A percentile compares a stretch with the other conserved stretches of the same genome.
These are phyloP conservation scores for Zymoseptoria crescenta DNA, from an alignment of 2,329 filamentous ascomycete species.

Conservation along the genomic window DNA sequence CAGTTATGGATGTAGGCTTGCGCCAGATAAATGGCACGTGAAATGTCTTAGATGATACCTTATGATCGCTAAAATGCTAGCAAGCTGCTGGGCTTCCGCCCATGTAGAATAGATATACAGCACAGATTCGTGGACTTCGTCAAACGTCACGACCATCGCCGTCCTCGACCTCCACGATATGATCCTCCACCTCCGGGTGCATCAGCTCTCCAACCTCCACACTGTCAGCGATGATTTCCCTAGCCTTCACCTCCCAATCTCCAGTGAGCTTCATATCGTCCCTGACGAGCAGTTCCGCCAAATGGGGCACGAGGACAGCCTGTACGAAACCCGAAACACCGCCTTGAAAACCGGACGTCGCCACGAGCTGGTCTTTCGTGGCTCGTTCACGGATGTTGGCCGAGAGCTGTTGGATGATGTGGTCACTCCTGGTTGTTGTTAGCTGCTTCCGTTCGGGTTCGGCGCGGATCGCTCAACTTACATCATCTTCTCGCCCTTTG, in stretches of 20 bases:
- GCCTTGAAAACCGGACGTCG: slow-evolving; percentile 25
- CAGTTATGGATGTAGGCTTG: not conserved
- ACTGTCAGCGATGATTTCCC: slow-evolving; percentile 25
- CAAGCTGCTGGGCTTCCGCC: not conserved
- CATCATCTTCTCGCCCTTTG: slow-evolving; percentile 29
- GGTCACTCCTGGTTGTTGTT: slow-evolving; percentile 21
- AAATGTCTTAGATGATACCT: not conserved
- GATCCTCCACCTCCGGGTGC: slow-evolving; percentile 25
- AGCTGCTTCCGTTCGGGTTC: not conserved
- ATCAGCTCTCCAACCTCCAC: slow-evolving; percentile 27
- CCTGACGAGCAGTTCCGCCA: slow-evolving; percentile 28
- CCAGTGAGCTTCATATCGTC: slow-evolving; percentile 26
- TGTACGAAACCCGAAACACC: slow-evolving; percentile 32
- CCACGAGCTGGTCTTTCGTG: slow-evolving; percentile 25
- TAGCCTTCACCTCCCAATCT: slow-evolving; percentile 14
- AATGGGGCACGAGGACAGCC: slow-evolving; percentile 31
- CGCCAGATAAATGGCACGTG: not conserved
- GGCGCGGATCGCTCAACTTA: slow-evolving; percentile 9
- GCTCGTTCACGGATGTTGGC: slow-evolving; percentile 23
- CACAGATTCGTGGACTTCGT: not conserved
- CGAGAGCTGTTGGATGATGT: slow-evolving; percentile 25
- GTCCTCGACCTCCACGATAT: slow-evolving; percentile 10
- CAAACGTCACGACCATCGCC: not conserved
- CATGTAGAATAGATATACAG: not conserved
- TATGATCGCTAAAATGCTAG: not conserved